phyloP scores from a whole-genome alignment of 2,329 filamentous ascomycete genomes.

The Orbilia blumenaviensis region DNA sequence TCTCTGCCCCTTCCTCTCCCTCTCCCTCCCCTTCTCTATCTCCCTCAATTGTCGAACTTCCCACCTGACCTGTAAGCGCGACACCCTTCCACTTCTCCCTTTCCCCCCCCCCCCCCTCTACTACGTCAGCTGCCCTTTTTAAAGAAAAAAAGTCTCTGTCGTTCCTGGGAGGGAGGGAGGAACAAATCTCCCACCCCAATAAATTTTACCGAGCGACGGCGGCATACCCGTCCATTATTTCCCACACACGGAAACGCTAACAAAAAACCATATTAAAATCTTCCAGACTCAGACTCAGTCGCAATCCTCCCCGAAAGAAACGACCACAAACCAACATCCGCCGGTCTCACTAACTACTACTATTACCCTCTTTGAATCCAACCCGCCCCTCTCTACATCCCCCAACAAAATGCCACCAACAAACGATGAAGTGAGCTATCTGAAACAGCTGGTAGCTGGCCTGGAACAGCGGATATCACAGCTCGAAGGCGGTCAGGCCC shows the following conservation, averaged over 20 bases:
- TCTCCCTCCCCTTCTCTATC: conserved; percentile 54
- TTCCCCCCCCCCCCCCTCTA: conserved; percentile 51
- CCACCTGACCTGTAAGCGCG: conserved; percentile 49
- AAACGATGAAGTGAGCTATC: conserved; percentile 82
- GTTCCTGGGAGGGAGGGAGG: too few species aligned
- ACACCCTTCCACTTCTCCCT: conserved; percentile 18
- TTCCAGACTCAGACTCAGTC: conserved; percentile 17
- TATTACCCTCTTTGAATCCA: conserved; percentile 35
- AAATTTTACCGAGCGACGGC: too few species aligned
- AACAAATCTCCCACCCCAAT: too few species aligned
- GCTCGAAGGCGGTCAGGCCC: conserved; percentile 74
- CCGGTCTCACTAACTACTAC: background rate
- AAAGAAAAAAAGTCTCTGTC: too few species aligned
- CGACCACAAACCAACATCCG: too few species aligned
- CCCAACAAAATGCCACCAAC: conserved; percentile 79
- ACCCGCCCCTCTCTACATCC: conserved; percentile 60
- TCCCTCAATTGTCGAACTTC: conserved; percentile 24
- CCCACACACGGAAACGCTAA: too few species aligned
- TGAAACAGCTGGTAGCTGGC: conserved; percentile 82
- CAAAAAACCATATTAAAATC: too few species aligned
- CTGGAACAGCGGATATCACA: conserved; percentile 87
- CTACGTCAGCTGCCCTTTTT: conserved; percentile 49
- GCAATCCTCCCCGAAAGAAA: too few species aligned
- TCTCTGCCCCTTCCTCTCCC: conserved; percentile 46
- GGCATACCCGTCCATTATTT: too few species aligned